Base-by-base conservation (phyloP, 192 early-diverging fungal genomes). In the Linnemannia zychae region DNA sequence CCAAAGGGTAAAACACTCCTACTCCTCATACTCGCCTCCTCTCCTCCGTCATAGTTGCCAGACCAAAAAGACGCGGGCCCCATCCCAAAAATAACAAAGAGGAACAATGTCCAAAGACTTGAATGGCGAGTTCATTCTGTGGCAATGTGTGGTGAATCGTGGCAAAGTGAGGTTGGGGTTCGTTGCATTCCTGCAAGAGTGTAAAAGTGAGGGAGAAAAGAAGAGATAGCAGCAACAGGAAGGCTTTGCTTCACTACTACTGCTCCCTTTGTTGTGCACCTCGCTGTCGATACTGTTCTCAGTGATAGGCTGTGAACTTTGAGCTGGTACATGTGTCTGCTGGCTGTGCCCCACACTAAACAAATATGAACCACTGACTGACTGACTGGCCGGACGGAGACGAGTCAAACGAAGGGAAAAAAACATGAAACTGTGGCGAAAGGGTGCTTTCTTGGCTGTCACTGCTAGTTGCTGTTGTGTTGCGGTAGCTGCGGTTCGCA, bases 301-400 rank as follows among this genome's bases (percentile, higher is more conserved):
- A n/a, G n/a, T 33, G n/a, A 63, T 31, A 63, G 57, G 28, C 57
- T 63, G 57, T 63, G n/a, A 57, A 57, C 53, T 53, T 57, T 63
- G n/a, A 57, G 24, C 53, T 53, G 22, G n/a, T 57, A 11, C 53
- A 24, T 57, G 57, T 31, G 12, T 63, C 12, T 63, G 57, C 57
- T 31, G 24, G 9, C 57, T 63, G 57, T 13, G 57, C 28, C 57
- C 24, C 9, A 63, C 1, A 24, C 24, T 13, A 63, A 22, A 63
- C 57, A 15, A 33, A 2, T 7, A n/a, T 57, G 24, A 57, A 24
- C 40, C 40, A 44, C 40, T 44, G 40, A 44, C 40, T 44, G 40
- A 44, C 40, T 44, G 40, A 9, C 40, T 44, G 40, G 9, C 40
- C 9, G 40, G 40, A 44, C 40, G 3, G 40, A 44, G 4, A n/a